A percentile compares a stretch with the other conserved stretches of the same genome.
Evolutionary conservation across 495 filamentous ascomycete genomes (phyloP).

Genomic region (Aspergillus cavernicola): DNA sequence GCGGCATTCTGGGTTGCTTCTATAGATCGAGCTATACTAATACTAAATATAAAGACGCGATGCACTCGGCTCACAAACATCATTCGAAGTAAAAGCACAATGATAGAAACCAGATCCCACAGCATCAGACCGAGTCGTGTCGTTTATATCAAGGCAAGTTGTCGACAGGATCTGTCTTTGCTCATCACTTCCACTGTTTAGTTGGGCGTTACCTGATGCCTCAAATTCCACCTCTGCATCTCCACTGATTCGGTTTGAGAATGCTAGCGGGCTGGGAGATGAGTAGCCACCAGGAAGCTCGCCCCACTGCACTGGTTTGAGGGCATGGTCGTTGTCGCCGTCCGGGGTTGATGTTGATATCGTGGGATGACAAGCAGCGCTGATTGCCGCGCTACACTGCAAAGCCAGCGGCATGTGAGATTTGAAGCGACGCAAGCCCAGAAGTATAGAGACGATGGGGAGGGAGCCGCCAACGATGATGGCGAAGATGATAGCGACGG

Average conservation of each 20-base stretch:
- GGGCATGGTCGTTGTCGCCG: conserved; percentile 11
- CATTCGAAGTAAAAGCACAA: conserved; percentile 9
- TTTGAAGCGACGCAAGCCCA: conserved; percentile 4
- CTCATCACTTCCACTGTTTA: background rate
- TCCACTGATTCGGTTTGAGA: background rate
- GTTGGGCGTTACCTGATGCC: too few species aligned
- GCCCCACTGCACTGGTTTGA: conserved; percentile 21
- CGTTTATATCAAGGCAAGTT: background rate
- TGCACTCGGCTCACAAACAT: background rate
- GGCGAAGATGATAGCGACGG: conserved; percentile 4
- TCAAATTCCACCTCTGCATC: background rate
- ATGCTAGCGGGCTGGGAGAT: background rate
- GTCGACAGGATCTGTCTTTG: background rate
- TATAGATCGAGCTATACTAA: too few species aligned
- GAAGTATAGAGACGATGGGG: background rate
- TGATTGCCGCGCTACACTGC: conserved; percentile 34
- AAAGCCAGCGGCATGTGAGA: conserved; percentile 30
- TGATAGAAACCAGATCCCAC: background rate
- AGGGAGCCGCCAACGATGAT: background rate
- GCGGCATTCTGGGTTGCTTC: too few species aligned
- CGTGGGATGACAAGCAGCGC: conserved; percentile 41
- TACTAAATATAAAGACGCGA: background rate
- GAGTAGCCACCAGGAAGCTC: background rate
- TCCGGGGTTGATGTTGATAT: background rate
- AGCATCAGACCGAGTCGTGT: background rate